Percentiles rank a stretch among this genome's conserved stretches.
phyloP scores from a whole-genome alignment of 805 yeast species.

The Spencermartinsiella europaea region DNA sequence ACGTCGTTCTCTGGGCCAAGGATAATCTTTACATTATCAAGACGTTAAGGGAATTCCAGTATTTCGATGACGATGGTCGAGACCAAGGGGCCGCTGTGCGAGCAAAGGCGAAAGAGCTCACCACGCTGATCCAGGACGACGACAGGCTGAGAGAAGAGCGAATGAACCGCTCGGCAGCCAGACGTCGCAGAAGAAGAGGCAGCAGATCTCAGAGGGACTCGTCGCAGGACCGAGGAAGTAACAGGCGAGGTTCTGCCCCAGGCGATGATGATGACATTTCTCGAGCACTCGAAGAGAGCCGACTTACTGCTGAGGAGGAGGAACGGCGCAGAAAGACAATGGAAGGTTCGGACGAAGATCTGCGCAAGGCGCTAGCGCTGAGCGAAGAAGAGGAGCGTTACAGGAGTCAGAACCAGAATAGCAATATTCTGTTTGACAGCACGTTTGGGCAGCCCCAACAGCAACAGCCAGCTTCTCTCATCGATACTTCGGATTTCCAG shows the following conservation, averaged over 20 bases:
- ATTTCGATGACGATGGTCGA: conserved; percentile 64
- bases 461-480: conserved; percentile 19
- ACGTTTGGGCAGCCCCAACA: conserved; percentile 11
- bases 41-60: conserved; percentile 85
- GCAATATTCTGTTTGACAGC: conserved; percentile 16
- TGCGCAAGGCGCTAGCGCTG: conserved; percentile 63
- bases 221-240: conserved; percentile 8
- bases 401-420: conserved; percentile 34
- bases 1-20: conserved; percentile 86
- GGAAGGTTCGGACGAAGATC: conserved; percentile 52
- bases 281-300: conserved; percentile 75
- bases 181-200: conserved; percentile 18
- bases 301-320: conserved; percentile 79
- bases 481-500: conserved; percentile 30
- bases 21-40: conserved; percentile 84
- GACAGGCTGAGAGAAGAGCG: conserved; percentile 75
- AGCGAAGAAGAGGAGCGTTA: conserved; percentile 71
- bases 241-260: not conserved
- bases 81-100: conserved; percentile 89
- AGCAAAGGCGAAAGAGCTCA: conserved; percentile 84
- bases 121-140: conserved; percentile 72
- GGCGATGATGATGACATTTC: conserved; percentile 66
- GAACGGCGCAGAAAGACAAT: conserved; percentile 40
- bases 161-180: conserved; percentile 31
- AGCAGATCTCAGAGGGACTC: conserved; percentile 18